Evolutionary conservation across 371 early-diverging fungal genomes (phyloP).

Genomic region (Mucor racemosus): DNA sequence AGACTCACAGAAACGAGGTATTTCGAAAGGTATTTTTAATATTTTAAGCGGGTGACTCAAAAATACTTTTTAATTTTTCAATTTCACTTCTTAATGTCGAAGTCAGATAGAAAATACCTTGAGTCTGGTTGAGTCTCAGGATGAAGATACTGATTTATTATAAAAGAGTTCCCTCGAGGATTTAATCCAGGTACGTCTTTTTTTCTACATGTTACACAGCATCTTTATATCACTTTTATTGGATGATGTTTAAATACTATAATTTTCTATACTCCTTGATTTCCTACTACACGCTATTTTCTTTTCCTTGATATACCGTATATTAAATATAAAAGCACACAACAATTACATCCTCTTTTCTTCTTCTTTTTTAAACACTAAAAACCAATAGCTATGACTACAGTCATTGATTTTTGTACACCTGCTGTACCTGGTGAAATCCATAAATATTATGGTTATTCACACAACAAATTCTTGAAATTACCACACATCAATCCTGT

Average conservation of each 20-base stretch:
- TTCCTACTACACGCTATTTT: background rate
- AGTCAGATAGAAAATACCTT: too few species aligned
- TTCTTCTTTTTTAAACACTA: background rate
- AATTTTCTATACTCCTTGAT: conserved; percentile 3
- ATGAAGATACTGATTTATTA: background rate
- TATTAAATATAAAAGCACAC: conserved; percentile 29
- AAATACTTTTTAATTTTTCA: too few species aligned
- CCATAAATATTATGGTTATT: conserved; percentile 68
- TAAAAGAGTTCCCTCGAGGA: background rate
- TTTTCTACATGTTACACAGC: conserved; percentile 7
- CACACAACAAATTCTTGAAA: conserved; percentile 60
- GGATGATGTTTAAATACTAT: conserved; percentile 1
- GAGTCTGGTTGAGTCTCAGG: too few species aligned
- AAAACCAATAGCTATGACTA: conserved; percentile 5
- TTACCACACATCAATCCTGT: conserved; percentile 48
- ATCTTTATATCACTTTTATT: background rate
- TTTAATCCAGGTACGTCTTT: too few species aligned
- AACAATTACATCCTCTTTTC: conserved; percentile 20
- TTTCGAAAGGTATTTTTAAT: too few species aligned
- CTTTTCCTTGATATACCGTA: background rate
- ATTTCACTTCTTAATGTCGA: too few species aligned
- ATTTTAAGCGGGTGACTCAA: too few species aligned
- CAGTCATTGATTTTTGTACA: conserved; percentile 59
- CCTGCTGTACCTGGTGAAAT: conserved; percentile 70
- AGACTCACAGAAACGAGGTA: too few species aligned